phyloP scores from a whole-genome alignment of 2,329 filamentous ascomycete species.

The Exophiala mesophila region DNA sequence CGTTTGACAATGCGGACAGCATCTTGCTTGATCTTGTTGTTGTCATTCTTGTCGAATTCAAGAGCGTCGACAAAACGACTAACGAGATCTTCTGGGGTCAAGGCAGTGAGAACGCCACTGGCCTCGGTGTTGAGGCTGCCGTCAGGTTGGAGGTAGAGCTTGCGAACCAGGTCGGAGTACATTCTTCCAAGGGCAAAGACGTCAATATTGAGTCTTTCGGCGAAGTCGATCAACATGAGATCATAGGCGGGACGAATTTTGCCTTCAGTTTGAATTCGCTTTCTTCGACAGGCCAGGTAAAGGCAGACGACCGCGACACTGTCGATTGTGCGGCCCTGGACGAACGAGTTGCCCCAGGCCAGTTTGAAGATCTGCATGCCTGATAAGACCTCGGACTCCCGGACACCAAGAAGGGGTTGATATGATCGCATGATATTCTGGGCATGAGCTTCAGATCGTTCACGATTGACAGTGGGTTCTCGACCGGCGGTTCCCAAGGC shows the following conservation, averaged over 20 bases:
- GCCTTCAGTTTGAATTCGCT: constrained; percentile 43
- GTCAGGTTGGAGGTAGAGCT: constrained; percentile 39
- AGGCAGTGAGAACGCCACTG: constrained; percentile 15
- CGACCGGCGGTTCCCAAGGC: constrained; percentile 34
- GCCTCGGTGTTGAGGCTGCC: constrained; percentile 42
- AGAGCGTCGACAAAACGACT: constrained; percentile 86
- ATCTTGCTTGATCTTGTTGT: constrained; percentile 76
- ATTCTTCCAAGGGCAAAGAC: constrained; percentile 88
- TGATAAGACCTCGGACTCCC: constrained; percentile 50
- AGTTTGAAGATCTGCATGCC: constrained; percentile 70
- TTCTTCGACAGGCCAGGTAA: constrained; percentile 72
- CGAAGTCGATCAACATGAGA: constrained; percentile 91
- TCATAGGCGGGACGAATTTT: constrained; percentile 35
- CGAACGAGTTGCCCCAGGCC: constrained; percentile 68
- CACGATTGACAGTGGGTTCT: constrained; percentile 33
- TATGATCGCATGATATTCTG: constrained; percentile 53
- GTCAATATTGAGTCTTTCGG: constrained; percentile 67
- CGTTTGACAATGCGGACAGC: constrained; percentile 81
- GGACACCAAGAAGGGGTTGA: constrained; percentile 58
- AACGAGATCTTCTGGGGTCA: constrained; percentile 73
- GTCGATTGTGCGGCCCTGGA: constrained; percentile 77
- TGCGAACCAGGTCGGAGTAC: constrained; percentile 75
- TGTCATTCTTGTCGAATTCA: constrained; percentile 72
- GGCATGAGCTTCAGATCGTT: constrained; percentile 23
- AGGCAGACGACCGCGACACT: constrained; percentile 87